Evolutionary conservation across 2,329 filamentous ascomycete species (phyloP), one percentile per base, ranked within the genome.

Genomic region (Nigrograna mackinnonii): DNA sequence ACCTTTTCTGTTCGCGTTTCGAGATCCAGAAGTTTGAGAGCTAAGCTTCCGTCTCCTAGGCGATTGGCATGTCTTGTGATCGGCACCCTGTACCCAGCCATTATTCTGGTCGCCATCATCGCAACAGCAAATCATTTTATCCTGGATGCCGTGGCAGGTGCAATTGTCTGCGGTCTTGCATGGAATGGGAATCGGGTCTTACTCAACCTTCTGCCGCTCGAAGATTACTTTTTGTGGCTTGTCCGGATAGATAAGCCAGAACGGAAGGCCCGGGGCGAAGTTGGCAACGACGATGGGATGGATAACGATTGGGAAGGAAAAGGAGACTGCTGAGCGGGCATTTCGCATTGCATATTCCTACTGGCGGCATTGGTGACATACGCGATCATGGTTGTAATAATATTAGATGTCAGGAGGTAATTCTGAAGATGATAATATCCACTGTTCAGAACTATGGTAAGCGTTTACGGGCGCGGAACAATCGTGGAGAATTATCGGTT

Each of bases 81-180:
- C 14, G 86, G 85, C 31, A 73, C 85, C 55, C 65, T 78, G 3
- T 89, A 89, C 56, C 85, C 86, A 1, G 61, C 78, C 5, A 72
- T 79, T 19, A 89, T 89, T 47, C 68, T 88, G 4, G 73, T 80
- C 6, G 85, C 84, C 19, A 88, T 89, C 50, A 75, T 88, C 18
- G 80, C 85, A 3, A 88, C 85, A 0, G 85, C 85, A 34, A 89
- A 89, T 62, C 85, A 89, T 65, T 82, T 87, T 61, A 76, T 88
- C 35, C 77, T 89, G 5, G 86, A 89, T 60, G 85, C 86, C 0
- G 78, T 87, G 2, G 86, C 84, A 0, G 86, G 85, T 12, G 81
- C 83, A 5, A 57, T 79, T 22, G 83, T 89, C 3, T 88, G 85
- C 54, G 73, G 71, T 3, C 49, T 87, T 4, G 84, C 83, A 1